These are phyloP conservation scores for Aspergillus pseudoterreus DNA, from an alignment of 2,329 filamentous ascomycete genomes.

Conservation along the genomic window DNA sequence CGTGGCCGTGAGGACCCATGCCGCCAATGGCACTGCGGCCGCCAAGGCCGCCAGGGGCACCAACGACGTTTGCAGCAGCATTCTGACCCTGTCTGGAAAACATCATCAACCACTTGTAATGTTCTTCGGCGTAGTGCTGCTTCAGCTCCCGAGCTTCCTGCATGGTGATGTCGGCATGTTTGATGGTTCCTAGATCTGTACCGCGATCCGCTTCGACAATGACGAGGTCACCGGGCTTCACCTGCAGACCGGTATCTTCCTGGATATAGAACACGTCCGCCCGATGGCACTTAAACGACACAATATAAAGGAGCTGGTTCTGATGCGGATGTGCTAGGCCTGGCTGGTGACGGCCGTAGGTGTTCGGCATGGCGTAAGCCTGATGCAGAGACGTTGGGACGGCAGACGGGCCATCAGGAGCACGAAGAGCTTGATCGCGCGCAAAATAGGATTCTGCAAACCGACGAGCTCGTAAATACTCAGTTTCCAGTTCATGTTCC, in stretches of 20 bases:
- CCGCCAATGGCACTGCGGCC: slow-evolving; percentile 70
- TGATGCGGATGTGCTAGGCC: slow-evolving; percentile 35
- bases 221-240: slow-evolving; percentile 88
- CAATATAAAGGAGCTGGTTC: slow-evolving; percentile 62
- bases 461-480: slow-evolving; percentile 38
- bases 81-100: slow-evolving; percentile 73
- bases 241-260: slow-evolving; percentile 85
- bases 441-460: slow-evolving; percentile 44
- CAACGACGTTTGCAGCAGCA: slow-evolving; percentile 39
- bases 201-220: slow-evolving; percentile 97
- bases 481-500: slow-evolving; percentile 30
- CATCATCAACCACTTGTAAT: slow-evolving; percentile 99
- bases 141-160: slow-evolving; percentile 84
- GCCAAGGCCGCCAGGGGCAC: slow-evolving; percentile 54
- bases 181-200: slow-evolving; percentile 90
- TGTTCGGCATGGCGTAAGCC: slow-evolving; percentile 35
- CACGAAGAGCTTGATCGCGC: slow-evolving; percentile 34
- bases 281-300: slow-evolving; percentile 93
- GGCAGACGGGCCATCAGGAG: slow-evolving; percentile 30
- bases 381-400: slow-evolving; percentile 37
- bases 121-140: slow-evolving; percentile 87
- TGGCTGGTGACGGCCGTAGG: slow-evolving; percentile 37
- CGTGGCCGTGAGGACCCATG: slow-evolving; percentile 72
- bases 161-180: slow-evolving; percentile 82
- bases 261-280: slow-evolving; percentile 97